A percentile compares a stretch with the other conserved stretches of the same genome.
phyloP scores from a whole-genome alignment of 2,329 filamentous ascomycete genomes.

The Orbilia javanica region DNA sequence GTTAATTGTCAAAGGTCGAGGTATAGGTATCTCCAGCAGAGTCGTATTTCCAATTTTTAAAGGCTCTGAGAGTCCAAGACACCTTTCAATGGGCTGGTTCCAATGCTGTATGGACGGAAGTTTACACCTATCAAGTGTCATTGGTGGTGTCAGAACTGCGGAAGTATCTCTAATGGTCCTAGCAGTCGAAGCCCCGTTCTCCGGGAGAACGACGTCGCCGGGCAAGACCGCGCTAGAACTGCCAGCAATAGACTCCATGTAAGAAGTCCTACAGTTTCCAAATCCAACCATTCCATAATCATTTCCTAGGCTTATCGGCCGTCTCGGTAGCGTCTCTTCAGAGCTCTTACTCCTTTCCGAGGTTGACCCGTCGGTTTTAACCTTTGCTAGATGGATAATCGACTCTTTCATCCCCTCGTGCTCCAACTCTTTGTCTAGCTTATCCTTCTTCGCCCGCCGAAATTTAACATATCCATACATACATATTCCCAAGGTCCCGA shows the following conservation, averaged over 20 bases:
- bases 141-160: conserved; percentile 29
- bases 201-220: conserved; percentile 23
- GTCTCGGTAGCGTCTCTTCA: not conserved
- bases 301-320: not conserved
- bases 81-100: not conserved
- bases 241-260: conserved; percentile 33
- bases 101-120: conserved; percentile 37
- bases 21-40: conserved; percentile 3
- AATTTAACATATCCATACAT: conserved; percentile 9
- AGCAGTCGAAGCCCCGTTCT: conserved; percentile 20
- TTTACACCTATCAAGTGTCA: conserved; percentile 22
- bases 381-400: conserved; percentile 1
- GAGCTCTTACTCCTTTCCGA: not conserved
- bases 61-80: not conserved
- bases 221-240: conserved; percentile 18
- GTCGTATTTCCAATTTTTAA: not conserved
- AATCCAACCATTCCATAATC: conserved; percentile 36
- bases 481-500: not conserved
- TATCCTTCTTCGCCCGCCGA: not conserved
- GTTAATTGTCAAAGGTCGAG: not conserved
- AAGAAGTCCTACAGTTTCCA: conserved; percentile 23
- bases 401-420: not conserved
- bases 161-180: conserved; percentile 32
- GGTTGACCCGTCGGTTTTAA: conserved; percentile 13
- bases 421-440: not conserved